These are phyloP conservation scores for Stemphylium lycopersici DNA, from an alignment of 2,329 filamentous ascomycete genomes.

Conservation along the genomic window DNA sequence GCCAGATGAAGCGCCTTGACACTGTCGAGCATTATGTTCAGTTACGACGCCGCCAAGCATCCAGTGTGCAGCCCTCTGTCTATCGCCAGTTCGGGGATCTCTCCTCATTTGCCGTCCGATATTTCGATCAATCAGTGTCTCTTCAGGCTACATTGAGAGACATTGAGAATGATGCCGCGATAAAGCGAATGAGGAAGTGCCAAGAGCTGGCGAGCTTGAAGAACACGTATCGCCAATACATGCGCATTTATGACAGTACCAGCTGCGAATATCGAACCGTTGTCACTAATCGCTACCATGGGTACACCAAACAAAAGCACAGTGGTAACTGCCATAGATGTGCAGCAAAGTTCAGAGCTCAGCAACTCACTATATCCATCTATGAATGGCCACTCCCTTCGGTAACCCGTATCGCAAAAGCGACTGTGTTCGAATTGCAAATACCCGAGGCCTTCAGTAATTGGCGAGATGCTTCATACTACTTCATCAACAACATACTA, in stretches of 20 bases:
- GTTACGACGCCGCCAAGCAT: slow-evolving; percentile 33
- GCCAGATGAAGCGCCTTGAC: slow-evolving; percentile 56
- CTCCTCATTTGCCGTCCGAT: slow-evolving; percentile 56
- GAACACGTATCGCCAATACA: slow-evolving; percentile 18
- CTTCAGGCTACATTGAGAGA: slow-evolving; percentile 47
- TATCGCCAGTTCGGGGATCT: slow-evolving; percentile 48
- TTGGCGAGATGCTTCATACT: slow-evolving; percentile 59
- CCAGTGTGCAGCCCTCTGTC: slow-evolving; percentile 34
- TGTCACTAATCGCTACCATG: slow-evolving; percentile 2
- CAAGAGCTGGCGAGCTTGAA: slow-evolving; percentile 25
- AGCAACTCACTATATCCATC: slow-evolving; percentile 52
- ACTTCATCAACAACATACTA: slow-evolving; percentile 52
- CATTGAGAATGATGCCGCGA: slow-evolving; percentile 52
- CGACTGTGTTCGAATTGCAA: slow-evolving; percentile 61
- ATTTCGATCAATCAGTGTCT: slow-evolving; percentile 52
- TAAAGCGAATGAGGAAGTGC: slow-evolving; percentile 24
- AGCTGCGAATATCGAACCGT: slow-evolving; percentile 18
- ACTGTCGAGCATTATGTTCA: slow-evolving; percentile 57
- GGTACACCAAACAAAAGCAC: slow-evolving; percentile 16
- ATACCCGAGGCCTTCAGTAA: slow-evolving; percentile 49
- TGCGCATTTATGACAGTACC: slow-evolving; percentile 10
- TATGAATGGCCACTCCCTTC: slow-evolving; percentile 64
- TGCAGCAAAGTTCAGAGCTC: slow-evolving; percentile 35
- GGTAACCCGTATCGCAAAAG: slow-evolving; percentile 42
- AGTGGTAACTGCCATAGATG: slow-evolving; percentile 40